Conservation (phyloP, 73 alveolate species). For the Urostyla sp. region DNA sequence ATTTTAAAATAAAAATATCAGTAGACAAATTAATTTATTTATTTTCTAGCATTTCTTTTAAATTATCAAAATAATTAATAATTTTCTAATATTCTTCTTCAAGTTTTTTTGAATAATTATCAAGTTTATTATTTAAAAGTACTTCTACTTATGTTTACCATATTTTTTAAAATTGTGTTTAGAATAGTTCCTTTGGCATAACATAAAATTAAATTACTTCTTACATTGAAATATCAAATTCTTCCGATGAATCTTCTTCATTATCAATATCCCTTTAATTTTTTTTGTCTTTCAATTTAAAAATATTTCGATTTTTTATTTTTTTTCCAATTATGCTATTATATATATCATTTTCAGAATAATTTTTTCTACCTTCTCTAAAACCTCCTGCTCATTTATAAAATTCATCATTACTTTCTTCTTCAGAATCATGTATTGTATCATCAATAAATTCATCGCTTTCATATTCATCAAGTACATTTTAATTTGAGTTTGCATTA, state of each 20-base stretch:
- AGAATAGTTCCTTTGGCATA: background rate
- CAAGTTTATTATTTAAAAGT: background rate
- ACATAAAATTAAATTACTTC: background rate
- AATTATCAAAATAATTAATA: no score
- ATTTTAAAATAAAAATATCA: no score
- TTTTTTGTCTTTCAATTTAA: background rate
- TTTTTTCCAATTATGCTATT: background rate
- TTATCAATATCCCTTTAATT: background rate
- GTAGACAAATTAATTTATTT: no score
- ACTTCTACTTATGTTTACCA: background rate
- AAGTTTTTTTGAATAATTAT: no score
- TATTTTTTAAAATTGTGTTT: background rate
- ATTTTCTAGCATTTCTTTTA: background rate
- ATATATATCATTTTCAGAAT: no score
- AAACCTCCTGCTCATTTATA: background rate
- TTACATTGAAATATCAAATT: background rate
- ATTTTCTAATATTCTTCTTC: no score
- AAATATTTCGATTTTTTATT: background rate
- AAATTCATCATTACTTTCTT: background rate
- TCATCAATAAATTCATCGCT: background rate
- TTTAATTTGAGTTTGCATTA: background rate
- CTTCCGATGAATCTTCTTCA: background rate
- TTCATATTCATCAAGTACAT: background rate
- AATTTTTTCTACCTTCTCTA: background rate
- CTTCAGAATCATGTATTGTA: background rate